These are phyloP conservation scores for Colletotrichum tanaceti DNA, from an alignment of 2,329 filamentous ascomycete species.

Conservation along the genomic window DNA sequence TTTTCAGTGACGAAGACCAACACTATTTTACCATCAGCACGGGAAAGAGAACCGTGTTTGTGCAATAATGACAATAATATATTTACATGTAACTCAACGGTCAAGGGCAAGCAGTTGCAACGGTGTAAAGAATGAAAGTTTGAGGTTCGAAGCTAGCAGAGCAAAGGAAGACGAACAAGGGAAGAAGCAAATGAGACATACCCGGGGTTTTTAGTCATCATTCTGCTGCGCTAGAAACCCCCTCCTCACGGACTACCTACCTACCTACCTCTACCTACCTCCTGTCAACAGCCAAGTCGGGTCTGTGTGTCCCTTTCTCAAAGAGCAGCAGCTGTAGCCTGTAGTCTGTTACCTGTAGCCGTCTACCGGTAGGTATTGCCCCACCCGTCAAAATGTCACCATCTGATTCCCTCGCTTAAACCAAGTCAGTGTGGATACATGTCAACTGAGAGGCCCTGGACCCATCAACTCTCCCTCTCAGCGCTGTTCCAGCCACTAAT, in stretches of 20 bases:
- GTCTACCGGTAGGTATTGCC: too few relatives aligned
- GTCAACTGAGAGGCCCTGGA: neutral
- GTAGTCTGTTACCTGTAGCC: too few relatives aligned
- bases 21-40: too few relatives aligned
- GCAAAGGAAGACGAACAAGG: neutral
- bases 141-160: conserved; percentile 3
- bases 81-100: too few relatives aligned
- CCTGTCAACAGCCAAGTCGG: neutral
- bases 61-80: too few relatives aligned
- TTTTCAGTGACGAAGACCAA: conserved; percentile 1
- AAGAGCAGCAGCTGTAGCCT: neutral
- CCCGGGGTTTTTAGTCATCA: too few relatives aligned
- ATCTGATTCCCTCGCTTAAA: conserved; percentile 25
- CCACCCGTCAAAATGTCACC: conserved; percentile 33
- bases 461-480: neutral
- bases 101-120: conserved; percentile 20
- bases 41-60: too few relatives aligned
- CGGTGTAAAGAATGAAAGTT: neutral
- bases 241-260: too few relatives aligned
- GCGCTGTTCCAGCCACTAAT: conserved; percentile 10
- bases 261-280: too few relatives aligned
- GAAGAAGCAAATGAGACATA: neutral
- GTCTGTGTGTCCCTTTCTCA: conserved; percentile 7
- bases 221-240: too few relatives aligned
- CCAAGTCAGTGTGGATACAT: conserved; percentile 21